Base-by-base conservation (phyloP, 2,329 filamentous ascomycete species). In the Colletotrichum agaves region DNA sequence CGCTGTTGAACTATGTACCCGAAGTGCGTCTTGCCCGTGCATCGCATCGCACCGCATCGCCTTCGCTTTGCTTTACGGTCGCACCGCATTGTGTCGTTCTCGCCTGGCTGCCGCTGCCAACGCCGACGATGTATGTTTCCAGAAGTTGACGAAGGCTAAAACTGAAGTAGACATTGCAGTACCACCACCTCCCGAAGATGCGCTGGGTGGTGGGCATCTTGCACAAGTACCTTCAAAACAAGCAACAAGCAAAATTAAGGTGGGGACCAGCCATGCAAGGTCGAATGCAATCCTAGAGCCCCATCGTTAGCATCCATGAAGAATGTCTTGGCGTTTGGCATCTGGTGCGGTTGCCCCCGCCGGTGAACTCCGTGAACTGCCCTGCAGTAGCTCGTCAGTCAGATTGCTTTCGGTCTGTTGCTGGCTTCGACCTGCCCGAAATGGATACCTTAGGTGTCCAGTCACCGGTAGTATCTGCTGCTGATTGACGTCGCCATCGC, bases 241-340 rank as follows among this genome's bases (percentile, higher is more conserved):
- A 23, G 21, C 33, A 35, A 43, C 37, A 41, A 23, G 19, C 19
- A 31, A 62, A 49, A 41, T 55, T 46, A 67, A 53, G 52, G 41
- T 46, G 58, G 10, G 37, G 61, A 35, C 61, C 17, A 47, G 55
- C 17, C 55, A 65, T 65, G 55, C 53, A 55, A 46, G 61, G n/a
- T 39, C 61, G 12, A 67, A 55, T 35, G 61, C 52, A 64, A 64
- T 64, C 53, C 61, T 35, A 43, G 41, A 53, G 61, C 61, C 61
- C 53, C 65, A 59, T 60, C 41, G 46, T 55, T 67, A 46, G 60
- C 64, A n/a, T n/a, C n/a, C n/a, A 63, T 55, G 61, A 64, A 64
- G 39, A 55, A 55, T 55, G 39, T 55, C 65, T 68, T 68, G 65
- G 61, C 65, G 44, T 55, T 65, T 68, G 53, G 61, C 44, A 67